Evolutionary conservation across 768 basidiomycete species (phyloP).

Genomic region (Suillus placidus): DNA sequence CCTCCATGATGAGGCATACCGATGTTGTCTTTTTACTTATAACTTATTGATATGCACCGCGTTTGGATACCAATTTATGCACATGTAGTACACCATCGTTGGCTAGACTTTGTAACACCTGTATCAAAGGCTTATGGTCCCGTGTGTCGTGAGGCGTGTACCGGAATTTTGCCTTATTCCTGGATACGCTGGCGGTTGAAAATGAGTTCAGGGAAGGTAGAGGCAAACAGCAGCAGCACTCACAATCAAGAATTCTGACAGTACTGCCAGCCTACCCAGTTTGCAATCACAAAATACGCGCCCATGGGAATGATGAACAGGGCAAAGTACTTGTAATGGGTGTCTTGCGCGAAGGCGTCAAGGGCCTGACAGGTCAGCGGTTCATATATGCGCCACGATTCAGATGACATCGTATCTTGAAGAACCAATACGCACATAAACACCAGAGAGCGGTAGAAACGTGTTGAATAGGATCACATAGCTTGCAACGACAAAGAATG

Average conservation of each 20-base stretch:
- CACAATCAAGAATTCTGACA: slow-evolving; percentile 78
- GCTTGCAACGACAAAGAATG: slow-evolving; percentile 59
- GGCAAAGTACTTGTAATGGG: slow-evolving; percentile 88
- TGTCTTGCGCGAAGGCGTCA: slow-evolving; percentile 66
- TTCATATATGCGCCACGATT: not conserved
- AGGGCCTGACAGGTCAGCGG: slow-evolving; percentile 53
- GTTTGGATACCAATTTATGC: slow-evolving; percentile 11
- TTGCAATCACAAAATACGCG: slow-evolving; percentile 92
- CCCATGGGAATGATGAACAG: slow-evolving; percentile 80
- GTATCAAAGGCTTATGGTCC: slow-evolving; percentile 13
- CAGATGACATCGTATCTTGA: not conserved
- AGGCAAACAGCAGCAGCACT: slow-evolving; percentile 5
- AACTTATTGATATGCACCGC: slow-evolving; percentile 10
- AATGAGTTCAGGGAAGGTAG: too few species aligned
- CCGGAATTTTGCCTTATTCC: too few species aligned
- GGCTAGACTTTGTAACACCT: slow-evolving; percentile 8
- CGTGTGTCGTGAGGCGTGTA: slow-evolving; percentile 10
- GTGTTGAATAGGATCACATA: slow-evolving; percentile 70
- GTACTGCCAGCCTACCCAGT: slow-evolving; percentile 99
- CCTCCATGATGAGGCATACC: slow-evolving; percentile 29
- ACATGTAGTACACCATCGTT: slow-evolving; percentile 2
- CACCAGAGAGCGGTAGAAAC: slow-evolving; percentile 55
- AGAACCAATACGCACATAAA: slow-evolving; percentile 46
- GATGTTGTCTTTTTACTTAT: not conserved
- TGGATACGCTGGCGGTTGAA: not conserved